Conservation (phyloP, 163 green algal genomes). For the Prototheca wickerhamii region DNA sequence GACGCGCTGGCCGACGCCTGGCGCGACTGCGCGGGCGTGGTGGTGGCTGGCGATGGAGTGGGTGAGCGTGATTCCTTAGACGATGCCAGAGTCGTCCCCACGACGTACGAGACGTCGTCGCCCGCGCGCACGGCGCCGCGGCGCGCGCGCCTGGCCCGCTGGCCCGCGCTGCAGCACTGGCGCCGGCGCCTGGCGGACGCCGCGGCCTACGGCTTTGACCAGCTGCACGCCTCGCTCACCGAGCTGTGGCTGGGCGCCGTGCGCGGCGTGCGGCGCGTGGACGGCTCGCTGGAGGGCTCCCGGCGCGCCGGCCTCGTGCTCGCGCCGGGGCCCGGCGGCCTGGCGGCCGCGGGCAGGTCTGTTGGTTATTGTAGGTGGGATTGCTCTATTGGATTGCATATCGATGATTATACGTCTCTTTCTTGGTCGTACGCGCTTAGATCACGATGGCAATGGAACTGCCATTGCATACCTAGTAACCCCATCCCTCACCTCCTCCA, state of each 20-base stretch:
- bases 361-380: no score
- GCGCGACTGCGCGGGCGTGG: no score
- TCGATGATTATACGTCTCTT: no score
- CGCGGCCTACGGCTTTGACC: not conserved
- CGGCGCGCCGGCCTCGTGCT: not conserved
- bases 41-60: not conserved
- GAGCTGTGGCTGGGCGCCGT: not conserved
- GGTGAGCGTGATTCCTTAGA: not conserved
- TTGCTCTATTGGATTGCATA: no score
- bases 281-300: not conserved
- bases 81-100: not conserved
- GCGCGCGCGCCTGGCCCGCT: not conserved
- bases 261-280: not conserved
- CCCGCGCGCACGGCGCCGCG: not conserved
- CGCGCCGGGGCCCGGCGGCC: no score
- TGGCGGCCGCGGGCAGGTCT: no score
- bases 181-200: not conserved
- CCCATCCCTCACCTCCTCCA: not conserved
- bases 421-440: no score
- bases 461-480: no score
- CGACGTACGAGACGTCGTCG: not conserved
- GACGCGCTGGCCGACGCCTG: no score
- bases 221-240: not conserved
- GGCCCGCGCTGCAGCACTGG: slow-evolving; percentile 1
- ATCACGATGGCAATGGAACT: no score